Percentiles rank a stretch among this genome's conserved stretches.
phyloP scores from a whole-genome alignment of 2,329 filamentous ascomycete genomes.

The Cladophialophora psammophila region DNA sequence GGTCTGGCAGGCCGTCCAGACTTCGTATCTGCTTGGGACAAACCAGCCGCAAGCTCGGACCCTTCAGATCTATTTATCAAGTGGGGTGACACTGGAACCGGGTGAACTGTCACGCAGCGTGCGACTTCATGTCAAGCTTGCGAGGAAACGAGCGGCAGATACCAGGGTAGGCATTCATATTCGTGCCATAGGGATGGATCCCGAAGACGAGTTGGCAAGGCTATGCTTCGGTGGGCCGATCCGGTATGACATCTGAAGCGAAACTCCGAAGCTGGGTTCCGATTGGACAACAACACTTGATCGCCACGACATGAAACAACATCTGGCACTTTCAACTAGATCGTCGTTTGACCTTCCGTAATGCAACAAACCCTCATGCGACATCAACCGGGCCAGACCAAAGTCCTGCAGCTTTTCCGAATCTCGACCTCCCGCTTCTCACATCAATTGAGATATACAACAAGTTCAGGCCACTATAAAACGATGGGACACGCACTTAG shows the following conservation, averaged over 20 bases:
- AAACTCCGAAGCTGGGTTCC: not conserved
- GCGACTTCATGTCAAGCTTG: not conserved
- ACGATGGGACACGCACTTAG: constrained; percentile 2
- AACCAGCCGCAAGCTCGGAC: not conserved
- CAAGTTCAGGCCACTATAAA: not conserved
- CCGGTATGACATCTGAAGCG: not conserved
- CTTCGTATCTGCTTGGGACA: not conserved
- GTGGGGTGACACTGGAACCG: not conserved
- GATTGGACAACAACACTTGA: not conserved
- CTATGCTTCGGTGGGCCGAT: not conserved
- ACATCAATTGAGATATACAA: not conserved
- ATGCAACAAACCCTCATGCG: not conserved
- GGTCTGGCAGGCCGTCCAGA: not conserved
- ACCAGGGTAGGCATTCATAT: no score
- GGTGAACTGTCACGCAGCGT: not conserved
- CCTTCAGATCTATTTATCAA: not conserved
- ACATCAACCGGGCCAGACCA: not conserved
- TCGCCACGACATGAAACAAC: not conserved
- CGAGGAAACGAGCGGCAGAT: not conserved
- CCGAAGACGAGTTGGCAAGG: not conserved
- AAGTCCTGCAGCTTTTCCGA: not conserved
- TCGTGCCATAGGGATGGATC: not conserved
- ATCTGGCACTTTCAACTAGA: not conserved
- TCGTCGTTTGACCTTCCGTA: not conserved
- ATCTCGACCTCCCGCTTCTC: not conserved